phyloP scores from a whole-genome alignment of 2,329 filamentous ascomycete species.

The Byssothecium circinans region DNA sequence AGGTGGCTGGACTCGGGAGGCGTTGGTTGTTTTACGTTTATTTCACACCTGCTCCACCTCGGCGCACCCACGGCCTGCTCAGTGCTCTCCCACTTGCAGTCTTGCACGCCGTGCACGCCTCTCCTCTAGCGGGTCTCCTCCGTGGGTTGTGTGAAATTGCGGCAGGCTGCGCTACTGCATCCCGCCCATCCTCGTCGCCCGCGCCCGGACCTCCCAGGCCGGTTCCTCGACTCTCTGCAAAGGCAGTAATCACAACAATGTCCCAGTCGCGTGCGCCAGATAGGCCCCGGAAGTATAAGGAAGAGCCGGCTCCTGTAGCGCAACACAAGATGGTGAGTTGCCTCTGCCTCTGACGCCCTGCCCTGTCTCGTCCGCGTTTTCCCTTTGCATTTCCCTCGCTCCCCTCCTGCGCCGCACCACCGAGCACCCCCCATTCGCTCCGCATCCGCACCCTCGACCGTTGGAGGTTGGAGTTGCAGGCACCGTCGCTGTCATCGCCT shows the following conservation, averaged over 20 bases:
- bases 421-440: conserved; percentile 8
- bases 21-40: conserved; percentile 44
- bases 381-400: conserved; percentile 13
- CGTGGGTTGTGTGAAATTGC: conserved; percentile 36
- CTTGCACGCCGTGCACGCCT: not conserved
- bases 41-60: conserved; percentile 40
- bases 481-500: conserved; percentile 25
- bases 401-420: conserved; percentile 21
- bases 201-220: conserved; percentile 33
- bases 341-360: conserved; percentile 40
- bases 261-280: conserved; percentile 46
- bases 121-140: conserved; percentile 3
- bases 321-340: conserved; percentile 46
- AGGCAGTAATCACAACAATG: conserved; percentile 45
- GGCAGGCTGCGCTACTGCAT: conserved; percentile 44
- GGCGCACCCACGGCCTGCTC: conserved; percentile 23
- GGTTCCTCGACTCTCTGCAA: conserved; percentile 34
- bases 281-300: conserved; percentile 48
- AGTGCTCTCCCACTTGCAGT: conserved; percentile 7
- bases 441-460: conserved; percentile 29
- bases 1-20: conserved; percentile 33
- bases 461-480: conserved; percentile 28
- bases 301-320: conserved; percentile 49
- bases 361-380: conserved; percentile 4
- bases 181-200: conserved; percentile 30